phyloP scores from a whole-genome alignment of 768 basidiomycete genomes.

The Tulasnella sp. region DNA sequence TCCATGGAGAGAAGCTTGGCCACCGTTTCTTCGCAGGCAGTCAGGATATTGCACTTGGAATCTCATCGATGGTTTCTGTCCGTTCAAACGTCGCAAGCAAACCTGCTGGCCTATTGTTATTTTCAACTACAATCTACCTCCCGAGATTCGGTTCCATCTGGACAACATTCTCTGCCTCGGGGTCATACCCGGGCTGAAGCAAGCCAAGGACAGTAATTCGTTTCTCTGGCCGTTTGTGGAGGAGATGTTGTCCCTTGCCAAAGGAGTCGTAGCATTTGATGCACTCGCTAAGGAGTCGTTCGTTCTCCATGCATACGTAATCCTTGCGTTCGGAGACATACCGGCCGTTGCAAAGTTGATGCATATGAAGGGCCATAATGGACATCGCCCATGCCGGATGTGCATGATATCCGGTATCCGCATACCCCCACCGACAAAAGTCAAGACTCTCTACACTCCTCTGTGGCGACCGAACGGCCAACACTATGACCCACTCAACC shows the following conservation, averaged over 20 bases:
- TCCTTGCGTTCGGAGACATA: slow-evolving; percentile 26
- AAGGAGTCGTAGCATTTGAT: slow-evolving; percentile 28
- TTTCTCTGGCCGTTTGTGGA: slow-evolving; percentile 30
- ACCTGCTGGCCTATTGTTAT: slow-evolving; percentile 34
- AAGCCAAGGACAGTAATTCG: slow-evolving; percentile 31
- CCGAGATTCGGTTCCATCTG: slow-evolving; percentile 28
- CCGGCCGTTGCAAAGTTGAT: slow-evolving; percentile 25
- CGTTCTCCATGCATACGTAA: slow-evolving; percentile 24
- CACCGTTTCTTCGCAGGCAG: slow-evolving; percentile 29
- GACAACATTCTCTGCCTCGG: slow-evolving; percentile 30
- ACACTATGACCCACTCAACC: slow-evolving; percentile 19
- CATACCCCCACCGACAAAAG: background rate
- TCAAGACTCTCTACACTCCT: background rate
- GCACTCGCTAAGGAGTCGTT: slow-evolving; percentile 18
- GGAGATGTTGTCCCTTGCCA: slow-evolving; percentile 27
- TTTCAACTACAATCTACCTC: slow-evolving; percentile 35
- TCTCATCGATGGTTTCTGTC: slow-evolving; percentile 35
- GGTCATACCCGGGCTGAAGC: slow-evolving; percentile 36
- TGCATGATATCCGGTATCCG: slow-evolving; percentile 28
- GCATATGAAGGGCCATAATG: slow-evolving; percentile 36
- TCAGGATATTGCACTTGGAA: slow-evolving; percentile 33
- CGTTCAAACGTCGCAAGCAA: slow-evolving; percentile 26
- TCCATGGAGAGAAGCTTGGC: slow-evolving; percentile 20
- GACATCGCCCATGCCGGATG: slow-evolving; percentile 27
- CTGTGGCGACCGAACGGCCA: slow-evolving; percentile 15